These are phyloP conservation scores for Aureobasidium uvarum DNA, from an alignment of 2,329 filamentous ascomycete genomes.

Conservation along the genomic window DNA sequence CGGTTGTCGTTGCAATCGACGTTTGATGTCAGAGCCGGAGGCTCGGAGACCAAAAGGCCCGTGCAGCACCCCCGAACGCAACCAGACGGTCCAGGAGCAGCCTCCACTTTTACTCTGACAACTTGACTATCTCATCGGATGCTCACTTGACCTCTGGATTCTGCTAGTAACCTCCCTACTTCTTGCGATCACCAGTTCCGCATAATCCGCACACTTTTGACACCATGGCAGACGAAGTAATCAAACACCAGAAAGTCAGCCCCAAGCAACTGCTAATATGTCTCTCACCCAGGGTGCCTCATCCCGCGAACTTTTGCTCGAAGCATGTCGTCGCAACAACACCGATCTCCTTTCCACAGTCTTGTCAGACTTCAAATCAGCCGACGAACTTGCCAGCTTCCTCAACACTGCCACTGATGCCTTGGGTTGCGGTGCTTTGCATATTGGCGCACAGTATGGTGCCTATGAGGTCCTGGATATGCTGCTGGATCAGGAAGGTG, in stretches of 20 bases:
- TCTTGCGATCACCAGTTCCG: neutral
- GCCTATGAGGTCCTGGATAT: constrained; percentile 83
- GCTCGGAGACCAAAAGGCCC: constrained; percentile 3
- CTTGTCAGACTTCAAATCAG: constrained; percentile 56
- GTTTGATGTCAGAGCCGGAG: constrained; percentile 10
- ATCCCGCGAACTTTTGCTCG: constrained; percentile 79
- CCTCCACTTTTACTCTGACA: neutral
- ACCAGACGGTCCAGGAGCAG: constrained; percentile 6
- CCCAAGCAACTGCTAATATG: neutral
- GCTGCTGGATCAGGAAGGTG: constrained; percentile 77
- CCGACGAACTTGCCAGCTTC: constrained; percentile 66
- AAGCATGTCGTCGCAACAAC: constrained; percentile 92
- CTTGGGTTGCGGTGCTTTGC: constrained; percentile 83
- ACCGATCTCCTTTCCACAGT: constrained; percentile 76
- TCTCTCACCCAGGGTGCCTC: constrained; percentile 62
- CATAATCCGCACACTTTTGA: neutral
- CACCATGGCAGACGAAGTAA: constrained; percentile 30
- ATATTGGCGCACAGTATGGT: constrained; percentile 81
- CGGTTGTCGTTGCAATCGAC: neutral
- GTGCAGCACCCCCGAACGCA: constrained; percentile 12
- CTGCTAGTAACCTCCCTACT: neutral
- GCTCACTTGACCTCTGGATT: neutral
- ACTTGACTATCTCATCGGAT: neutral
- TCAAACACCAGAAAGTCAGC: neutral
- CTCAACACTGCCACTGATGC: constrained; percentile 85